Percentiles rank a stretch among this genome's conserved stretches.
Evolutionary conservation across 2,329 filamentous ascomycete species (phyloP).

Genomic region (Nemania sp.): DNA sequence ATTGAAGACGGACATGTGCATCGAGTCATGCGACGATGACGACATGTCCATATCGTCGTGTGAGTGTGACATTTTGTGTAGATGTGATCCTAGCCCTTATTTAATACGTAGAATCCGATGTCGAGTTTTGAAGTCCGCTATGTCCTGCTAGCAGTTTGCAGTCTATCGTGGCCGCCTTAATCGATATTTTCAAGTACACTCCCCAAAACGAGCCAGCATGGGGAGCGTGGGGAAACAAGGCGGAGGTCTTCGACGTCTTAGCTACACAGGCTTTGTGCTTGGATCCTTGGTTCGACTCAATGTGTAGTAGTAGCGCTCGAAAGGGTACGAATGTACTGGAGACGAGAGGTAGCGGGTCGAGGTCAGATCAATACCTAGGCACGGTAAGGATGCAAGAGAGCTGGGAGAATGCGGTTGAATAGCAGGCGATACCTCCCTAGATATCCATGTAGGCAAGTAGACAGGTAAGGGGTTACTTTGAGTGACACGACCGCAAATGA

Average conservation of each 20-base stretch:
- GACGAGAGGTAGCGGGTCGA: not conserved
- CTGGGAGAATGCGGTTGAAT: too few species aligned
- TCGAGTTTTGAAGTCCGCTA: not conserved
- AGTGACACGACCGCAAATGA: too few species aligned
- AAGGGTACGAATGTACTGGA: not conserved
- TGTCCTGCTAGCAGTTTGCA: not conserved
- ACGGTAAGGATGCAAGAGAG: too few species aligned
- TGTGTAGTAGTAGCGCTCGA: not conserved
- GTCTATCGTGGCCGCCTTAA: not conserved
- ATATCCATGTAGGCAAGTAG: too few species aligned
- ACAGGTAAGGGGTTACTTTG: too few species aligned
- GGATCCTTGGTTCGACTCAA: not conserved
- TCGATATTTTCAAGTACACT: too few species aligned
- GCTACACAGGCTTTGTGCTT: not conserved
- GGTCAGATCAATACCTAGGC: not conserved
- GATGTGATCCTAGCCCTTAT: constrained; percentile 1
- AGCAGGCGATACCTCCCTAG: too few species aligned
- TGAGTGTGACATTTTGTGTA: constrained; percentile 28
- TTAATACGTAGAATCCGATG: not conserved
- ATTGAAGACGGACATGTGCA: constrained; percentile 69
- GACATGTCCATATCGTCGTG: constrained; percentile 46
- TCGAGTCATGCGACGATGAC: constrained; percentile 35
- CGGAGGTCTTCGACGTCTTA: not conserved
- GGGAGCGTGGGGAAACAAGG: not conserved
- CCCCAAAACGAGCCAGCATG: too few species aligned